Evolutionary conservation across 805 yeast genomes (phyloP), one percentile per base, ranked within the genome.

Genomic region (Dipodascus albidus): DNA sequence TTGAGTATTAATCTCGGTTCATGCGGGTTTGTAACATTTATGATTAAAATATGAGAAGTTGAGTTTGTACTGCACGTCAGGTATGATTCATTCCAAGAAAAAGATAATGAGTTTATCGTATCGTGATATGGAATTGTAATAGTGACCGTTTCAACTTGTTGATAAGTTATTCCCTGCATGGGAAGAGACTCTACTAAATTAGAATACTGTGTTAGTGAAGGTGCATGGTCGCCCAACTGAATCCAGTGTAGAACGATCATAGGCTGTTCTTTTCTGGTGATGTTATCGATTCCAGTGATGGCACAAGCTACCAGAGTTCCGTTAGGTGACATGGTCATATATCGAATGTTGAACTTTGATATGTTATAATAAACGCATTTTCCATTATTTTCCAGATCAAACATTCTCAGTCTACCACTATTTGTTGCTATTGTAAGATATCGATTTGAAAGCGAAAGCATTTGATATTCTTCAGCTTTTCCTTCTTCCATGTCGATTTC

Each of bases 121-220:
- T 91, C 97, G 27, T 87, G 70, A 66, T 87, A 88, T 0, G 97
- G 96, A 51, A 87, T 74, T 0, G 95, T 83, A 31, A 89, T 80
- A 1, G 89, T 80, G 8, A 83, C 75, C 1, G 87, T 84, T 47
- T 78, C 79, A 2, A 76, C 79, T 47, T 47, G 49, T 17, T 47
- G 49, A 15, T 23, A 21, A 9, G 49, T 22, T 20, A n/a, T 15
- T 47, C 31, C 31, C n/a, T 47, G 49, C 11, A 23, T 6, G 8
- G 49, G 31, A 11, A 27, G 4, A 11, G 14, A 11, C 27, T 47
- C 31, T 15, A 47, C 23, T 19, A 17, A 38, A 17, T 38, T 38
- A 11, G 44, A 38, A 38, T 38, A 38, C 15, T 38, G 44, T 38
- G 44, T 38, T 17, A 52, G 42, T 24, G 50, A 33, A 20, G 49